phyloP scores from a whole-genome alignment of 169 alveolate species.

The Condylostoma magnum region DNA sequence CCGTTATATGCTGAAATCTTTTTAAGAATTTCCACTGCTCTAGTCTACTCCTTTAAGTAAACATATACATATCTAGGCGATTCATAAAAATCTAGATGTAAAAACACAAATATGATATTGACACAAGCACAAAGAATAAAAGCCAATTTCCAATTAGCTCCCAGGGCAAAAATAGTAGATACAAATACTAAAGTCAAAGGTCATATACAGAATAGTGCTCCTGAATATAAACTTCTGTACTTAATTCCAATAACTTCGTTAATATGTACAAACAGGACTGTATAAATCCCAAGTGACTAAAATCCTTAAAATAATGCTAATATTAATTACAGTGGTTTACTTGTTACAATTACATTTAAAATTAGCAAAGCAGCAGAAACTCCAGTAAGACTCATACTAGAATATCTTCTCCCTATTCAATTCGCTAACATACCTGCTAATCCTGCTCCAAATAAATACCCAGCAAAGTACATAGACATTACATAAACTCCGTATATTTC shows the following conservation, averaged over 20 bases:
- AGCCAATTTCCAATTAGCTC: not conserved
- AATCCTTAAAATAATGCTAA: no score
- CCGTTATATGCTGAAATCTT: not conserved
- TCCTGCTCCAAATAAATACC: no score
- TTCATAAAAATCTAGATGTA: not conserved
- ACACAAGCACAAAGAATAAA: not conserved
- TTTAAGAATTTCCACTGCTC: not conserved
- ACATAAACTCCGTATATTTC: no score
- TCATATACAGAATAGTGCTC: not conserved
- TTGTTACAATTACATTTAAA: no score
- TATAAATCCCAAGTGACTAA: not conserved
- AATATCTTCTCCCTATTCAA: no score
- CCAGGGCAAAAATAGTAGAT: not conserved
- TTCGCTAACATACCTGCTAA: no score
- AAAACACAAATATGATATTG: not conserved
- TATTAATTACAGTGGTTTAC: no score
- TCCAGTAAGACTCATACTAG: no score
- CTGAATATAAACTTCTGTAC: conserved; percentile 1
- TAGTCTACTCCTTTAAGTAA: not conserved
- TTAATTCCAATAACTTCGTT: not conserved
- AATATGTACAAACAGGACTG: not conserved
- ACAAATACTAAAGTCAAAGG: not conserved
- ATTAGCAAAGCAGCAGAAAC: no score
- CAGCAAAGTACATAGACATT: no score
- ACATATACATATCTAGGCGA: not conserved